Base-by-base conservation (phyloP, 495 filamentous ascomycete genomes). In the Cercophora newfieldiana region DNA sequence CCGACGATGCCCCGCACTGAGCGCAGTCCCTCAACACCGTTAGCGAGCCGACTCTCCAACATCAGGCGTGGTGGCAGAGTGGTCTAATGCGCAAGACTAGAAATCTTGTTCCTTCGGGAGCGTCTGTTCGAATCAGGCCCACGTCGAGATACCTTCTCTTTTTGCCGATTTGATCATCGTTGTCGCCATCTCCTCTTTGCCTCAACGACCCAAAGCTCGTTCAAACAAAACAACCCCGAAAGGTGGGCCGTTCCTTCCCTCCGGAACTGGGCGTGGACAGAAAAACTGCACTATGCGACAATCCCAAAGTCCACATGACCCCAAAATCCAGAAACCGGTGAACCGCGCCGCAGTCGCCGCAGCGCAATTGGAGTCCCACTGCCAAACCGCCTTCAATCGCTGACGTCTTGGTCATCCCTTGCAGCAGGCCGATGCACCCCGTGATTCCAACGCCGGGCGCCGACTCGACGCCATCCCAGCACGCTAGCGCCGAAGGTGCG, bases 121-220 rank as follows among this genome's bases (percentile, higher is more conserved):
- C 33, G 54, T 57, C 54, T 62, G 60, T 62, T 62, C 60, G 60
- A 62, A 62, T 62, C 60, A 62, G 60, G 60, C 60, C 60, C 60
- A 62, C 60, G 60, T 62, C 60, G 60, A 62, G 44, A 16, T 60
- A 21, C 22, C 22, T 53, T 14, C 22, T 5, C 59, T 62, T 62
- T 50, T 31, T 21, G 1, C n/a, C n/a, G n/a, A n/a, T n/a, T 51
- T 26, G 1, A 19, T 19, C 21, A 50, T 7, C 29, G 12, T 53
- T 51, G 29, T 18, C 1, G 1, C 48, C 37, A 19, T 18, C 21
- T 21, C 31, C 51, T 47, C 21, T 53, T 31, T 51, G 18, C 18
- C 16, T 22, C 26, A 22, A 24, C 50, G 25, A n/a, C 6, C n/a
- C 21, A 26, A 53, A 24, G 25, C 19, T 53, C 22, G 21, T 22